These are phyloP conservation scores for Hypoxylon cercidicola DNA, from an alignment of 495 filamentous ascomycete genomes.

Conservation along the genomic window DNA sequence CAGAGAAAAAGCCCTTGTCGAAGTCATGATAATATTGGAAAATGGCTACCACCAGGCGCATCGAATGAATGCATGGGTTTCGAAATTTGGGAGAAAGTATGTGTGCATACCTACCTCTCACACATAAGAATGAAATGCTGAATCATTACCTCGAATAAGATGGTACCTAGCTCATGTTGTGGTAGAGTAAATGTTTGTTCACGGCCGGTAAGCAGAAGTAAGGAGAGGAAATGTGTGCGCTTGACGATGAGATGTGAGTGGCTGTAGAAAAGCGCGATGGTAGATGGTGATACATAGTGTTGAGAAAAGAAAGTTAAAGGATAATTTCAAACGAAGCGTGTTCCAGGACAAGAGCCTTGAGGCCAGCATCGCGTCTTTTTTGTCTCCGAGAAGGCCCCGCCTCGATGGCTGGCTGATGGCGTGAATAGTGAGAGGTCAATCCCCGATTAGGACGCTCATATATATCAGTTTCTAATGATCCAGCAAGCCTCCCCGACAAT, in stretches of 20 bases:
- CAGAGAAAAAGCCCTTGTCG: no score
- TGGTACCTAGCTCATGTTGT: no score
- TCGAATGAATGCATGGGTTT: no score
- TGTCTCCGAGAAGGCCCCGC: slow-evolving; percentile 19
- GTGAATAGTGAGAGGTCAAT: slow-evolving; percentile 19
- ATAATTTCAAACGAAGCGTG: slow-evolving; percentile 16
- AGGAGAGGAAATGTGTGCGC: no score
- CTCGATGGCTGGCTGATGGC: slow-evolving; percentile 14
- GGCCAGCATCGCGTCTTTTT: slow-evolving; percentile 10
- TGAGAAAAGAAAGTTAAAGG: slow-evolving; percentile 11
- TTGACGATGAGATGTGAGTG: neutral
- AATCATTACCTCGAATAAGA: no score
- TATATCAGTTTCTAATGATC: slow-evolving; percentile 13
- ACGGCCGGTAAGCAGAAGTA: no score
- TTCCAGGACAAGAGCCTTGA: slow-evolving; percentile 14
- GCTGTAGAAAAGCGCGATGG: neutral
- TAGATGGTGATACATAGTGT: neutral
- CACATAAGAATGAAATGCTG: no score
- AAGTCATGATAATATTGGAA: no score
- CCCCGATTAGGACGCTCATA: slow-evolving; percentile 21
- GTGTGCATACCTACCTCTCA: no score
- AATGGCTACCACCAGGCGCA: no score
- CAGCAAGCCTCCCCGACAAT: slow-evolving; percentile 29
- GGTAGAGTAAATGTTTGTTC: no score
- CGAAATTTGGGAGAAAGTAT: no score